Conservation (phyloP, 2,329 filamentous ascomycete genomes). For the Zopfia rhizophila region DNA sequence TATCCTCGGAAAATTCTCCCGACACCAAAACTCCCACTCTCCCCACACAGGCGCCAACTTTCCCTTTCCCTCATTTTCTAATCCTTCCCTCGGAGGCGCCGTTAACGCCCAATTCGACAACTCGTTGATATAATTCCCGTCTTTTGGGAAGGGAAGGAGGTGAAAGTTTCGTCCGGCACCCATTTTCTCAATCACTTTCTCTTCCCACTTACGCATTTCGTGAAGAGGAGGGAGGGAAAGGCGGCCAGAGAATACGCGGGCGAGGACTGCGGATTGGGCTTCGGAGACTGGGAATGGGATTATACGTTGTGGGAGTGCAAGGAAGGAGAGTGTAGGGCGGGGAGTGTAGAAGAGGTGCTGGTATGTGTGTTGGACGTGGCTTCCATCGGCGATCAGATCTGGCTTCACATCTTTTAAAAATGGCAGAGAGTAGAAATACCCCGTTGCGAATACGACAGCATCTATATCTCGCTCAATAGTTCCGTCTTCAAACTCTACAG, state of each 20-base stretch:
- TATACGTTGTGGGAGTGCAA: conserved; percentile 80
- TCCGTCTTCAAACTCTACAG: conserved; percentile 74
- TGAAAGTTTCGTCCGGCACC: conserved; percentile 65
- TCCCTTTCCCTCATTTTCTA: conserved; percentile 61
- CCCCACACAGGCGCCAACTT: conserved; percentile 79
- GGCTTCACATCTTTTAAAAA: conserved; percentile 70
- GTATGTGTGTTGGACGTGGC: conserved; percentile 76
- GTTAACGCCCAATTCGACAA: conserved; percentile 70
- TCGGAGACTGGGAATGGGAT: conserved; percentile 88
- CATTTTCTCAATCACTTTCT: conserved; percentile 49
- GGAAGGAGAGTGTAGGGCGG: conserved; percentile 81
- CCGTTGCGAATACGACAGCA: conserved; percentile 85
- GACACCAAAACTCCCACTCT: conserved; percentile 75
- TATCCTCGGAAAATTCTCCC: conserved; percentile 73
- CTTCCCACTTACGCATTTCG: conserved; percentile 78
- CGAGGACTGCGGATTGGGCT: conserved; percentile 79
- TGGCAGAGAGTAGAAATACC: conserved; percentile 86
- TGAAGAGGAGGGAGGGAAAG: conserved; percentile 70
- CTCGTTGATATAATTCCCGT: conserved; percentile 76
- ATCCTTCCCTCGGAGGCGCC: conserved; percentile 50
- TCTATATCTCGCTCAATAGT: conserved; percentile 75
- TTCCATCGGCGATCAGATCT: conserved; percentile 73
- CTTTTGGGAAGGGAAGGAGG: conserved; percentile 66
- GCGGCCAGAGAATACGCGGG: conserved; percentile 79
- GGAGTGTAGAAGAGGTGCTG: conserved; percentile 80